Evolutionary conservation across 1,139 yeast species (phyloP).

Genomic region (Pichia sp.): DNA sequence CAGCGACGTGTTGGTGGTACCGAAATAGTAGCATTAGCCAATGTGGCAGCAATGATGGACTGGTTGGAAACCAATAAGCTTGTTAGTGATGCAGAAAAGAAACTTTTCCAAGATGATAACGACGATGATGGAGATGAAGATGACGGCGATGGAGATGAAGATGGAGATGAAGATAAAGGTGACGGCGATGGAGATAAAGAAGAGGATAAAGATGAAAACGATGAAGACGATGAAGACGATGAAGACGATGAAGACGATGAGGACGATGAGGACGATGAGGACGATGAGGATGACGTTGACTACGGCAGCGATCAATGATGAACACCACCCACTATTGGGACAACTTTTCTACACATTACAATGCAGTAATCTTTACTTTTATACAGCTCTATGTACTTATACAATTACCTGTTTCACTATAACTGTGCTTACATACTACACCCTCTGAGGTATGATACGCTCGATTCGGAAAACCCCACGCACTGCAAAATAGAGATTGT

Average conservation of each 20-base stretch:
- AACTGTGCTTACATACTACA: not conserved
- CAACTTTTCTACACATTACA: not conserved
- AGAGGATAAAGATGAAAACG: not conserved
- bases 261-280: not conserved
- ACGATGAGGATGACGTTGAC: not conserved
- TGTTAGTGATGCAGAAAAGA: slow-evolving; percentile 1
- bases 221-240: not conserved
- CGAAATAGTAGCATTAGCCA: slow-evolving; percentile 4
- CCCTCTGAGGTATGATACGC: not conserved
- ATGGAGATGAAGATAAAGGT: not conserved
- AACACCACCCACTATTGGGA: not conserved
- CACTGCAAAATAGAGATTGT: not conserved
- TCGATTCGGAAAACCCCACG: not conserved
- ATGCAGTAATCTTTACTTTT: not conserved
- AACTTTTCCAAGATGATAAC: not conserved
- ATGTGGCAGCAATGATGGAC: slow-evolving; percentile 6
- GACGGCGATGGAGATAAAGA: not conserved
- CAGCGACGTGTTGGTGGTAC: slow-evolving; percentile 1
- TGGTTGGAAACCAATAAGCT: slow-evolving; percentile 4
- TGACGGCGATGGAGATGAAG: not conserved
- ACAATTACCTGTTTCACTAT: not conserved
- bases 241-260: not conserved
- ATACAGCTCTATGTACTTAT: not conserved
- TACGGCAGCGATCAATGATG: not conserved
- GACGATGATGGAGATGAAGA: not conserved